Base-by-base conservation (phyloP, 2,329 filamentous ascomycete genomes). In the Penicillium brevicompactum region DNA sequence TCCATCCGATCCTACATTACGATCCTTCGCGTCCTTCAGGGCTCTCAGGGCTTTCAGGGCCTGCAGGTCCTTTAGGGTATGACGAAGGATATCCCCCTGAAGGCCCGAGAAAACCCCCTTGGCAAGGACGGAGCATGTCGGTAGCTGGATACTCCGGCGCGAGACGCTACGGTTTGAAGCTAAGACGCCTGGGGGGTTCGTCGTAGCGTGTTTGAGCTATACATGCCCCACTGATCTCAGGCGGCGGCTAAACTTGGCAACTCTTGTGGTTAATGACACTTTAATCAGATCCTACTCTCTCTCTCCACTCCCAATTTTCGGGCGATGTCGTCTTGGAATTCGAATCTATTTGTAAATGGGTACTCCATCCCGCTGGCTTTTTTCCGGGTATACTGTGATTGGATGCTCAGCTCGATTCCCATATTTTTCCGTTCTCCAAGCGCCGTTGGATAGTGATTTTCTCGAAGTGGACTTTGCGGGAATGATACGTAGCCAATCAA, bases 151-250 rank as follows among this genome's bases (percentile, higher is more conserved):
- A 43, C 53, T 27, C 53, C 48, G 37, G 27, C 27, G 24, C 41
- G 38, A 44, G 30, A 11, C 52, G 42, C 51, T 38, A 48, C 14
- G 38, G 21, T 34, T 46, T 47, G 34, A 46, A 27, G 54, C 49
- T 54, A 47, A 52, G 24, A 18, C 14, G 47, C 30, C 49, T 40
- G 55, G 48, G 43, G 58, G 59, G 63, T 60, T 67, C 61, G 66
- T 57, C 47, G 53, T 69, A 67, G 68, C 59, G 68, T 62, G 70
- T 71, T 71, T 70, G 68, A 70, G 63, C 60, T 69, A 70, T 45
- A 69, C 52, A 56, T 47, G 59, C 61, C 61, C 67, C 67, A 66
- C 67, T 44, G 21, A 48, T 45, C 57, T 64, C 62, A 58, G 58
- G 62, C 59, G 64, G 59, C 64, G 63, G 64, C 57, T 64, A 64